Conservation (phyloP, 345 rosid species). For the Corymbia maculata region DNA sequence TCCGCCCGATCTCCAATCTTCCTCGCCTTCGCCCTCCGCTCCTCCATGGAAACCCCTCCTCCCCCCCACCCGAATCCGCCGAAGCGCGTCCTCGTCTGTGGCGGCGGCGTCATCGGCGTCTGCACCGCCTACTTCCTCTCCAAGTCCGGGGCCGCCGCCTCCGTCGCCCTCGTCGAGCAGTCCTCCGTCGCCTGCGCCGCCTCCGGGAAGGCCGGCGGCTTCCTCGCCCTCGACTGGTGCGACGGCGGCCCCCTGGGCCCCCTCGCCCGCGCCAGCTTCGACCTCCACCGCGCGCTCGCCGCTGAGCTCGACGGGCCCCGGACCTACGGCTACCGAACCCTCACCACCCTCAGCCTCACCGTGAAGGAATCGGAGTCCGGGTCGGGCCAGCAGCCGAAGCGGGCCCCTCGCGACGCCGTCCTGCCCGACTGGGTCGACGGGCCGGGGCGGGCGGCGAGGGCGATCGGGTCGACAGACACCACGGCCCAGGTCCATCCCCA, state of each 20-base stretch:
- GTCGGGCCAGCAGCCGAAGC: neutral
- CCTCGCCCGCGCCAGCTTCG: constrained; percentile 79
- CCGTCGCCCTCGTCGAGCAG: constrained; percentile 68
- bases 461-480: constrained; percentile 63
- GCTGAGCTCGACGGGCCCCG: constrained; percentile 60
- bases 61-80: neutral
- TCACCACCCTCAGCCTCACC: constrained; percentile 58
- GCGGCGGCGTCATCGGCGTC: constrained; percentile 84
- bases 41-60: constrained; percentile 12
- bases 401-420: neutral
- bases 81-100: constrained; percentile 57
- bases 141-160: constrained; percentile 51
- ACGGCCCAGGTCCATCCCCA: constrained; percentile 87
- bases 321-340: constrained; percentile 67
- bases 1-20: constrained; percentile 28
- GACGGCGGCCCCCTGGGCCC: constrained; percentile 51
- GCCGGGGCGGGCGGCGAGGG: constrained; percentile 50
- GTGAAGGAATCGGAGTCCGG: constrained; percentile 31
- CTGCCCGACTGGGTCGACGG: constrained; percentile 81
- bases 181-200: constrained; percentile 83
- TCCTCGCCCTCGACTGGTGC: constrained; percentile 88
- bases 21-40: constrained; percentile 8
- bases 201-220: constrained; percentile 89
- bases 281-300: constrained; percentile 71
- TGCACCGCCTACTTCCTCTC: constrained; percentile 84